phyloP scores from a whole-genome alignment of 1,284 basidiomycete genomes.

The Cryptococcus sp. region DNA sequence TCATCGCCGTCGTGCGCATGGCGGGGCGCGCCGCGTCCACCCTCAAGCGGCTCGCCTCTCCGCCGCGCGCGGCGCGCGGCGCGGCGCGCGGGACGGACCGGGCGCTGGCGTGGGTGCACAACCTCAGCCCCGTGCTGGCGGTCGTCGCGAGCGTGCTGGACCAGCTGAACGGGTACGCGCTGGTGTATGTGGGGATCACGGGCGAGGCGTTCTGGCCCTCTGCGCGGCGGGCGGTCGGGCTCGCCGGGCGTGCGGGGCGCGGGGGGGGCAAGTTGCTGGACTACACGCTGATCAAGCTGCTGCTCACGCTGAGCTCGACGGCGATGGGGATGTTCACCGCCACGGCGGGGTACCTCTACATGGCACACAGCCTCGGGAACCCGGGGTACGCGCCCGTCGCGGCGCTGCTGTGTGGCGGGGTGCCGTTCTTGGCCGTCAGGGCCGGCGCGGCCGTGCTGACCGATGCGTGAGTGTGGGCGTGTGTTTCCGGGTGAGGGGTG shows the following conservation, averaged over 20 bases:
- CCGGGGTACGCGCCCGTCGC: constrained; percentile 74
- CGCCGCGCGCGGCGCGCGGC: too few relatives aligned
- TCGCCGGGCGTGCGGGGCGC: constrained; percentile 40
- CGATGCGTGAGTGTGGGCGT: constrained; percentile 63
- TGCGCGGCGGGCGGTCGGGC: constrained; percentile 62
- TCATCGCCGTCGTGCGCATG: constrained; percentile 64
- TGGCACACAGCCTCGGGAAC: constrained; percentile 73
- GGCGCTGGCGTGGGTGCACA: background rate
- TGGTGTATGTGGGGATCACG: constrained; percentile 81
- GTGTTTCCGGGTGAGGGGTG: too few relatives aligned
- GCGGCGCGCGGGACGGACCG: too few relatives aligned
- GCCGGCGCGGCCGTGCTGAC: constrained; percentile 78
- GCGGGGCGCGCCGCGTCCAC: constrained; percentile 41
- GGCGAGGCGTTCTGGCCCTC: constrained; percentile 78
- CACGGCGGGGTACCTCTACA: constrained; percentile 78
- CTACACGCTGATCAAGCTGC: constrained; percentile 63
- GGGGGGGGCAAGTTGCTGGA: constrained; percentile 46
- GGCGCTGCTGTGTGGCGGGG: constrained; percentile 69
- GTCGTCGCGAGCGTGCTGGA: constrained; percentile 61
- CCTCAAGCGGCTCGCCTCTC: constrained; percentile 36
- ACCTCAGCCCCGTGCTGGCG: constrained; percentile 47
- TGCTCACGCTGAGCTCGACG: constrained; percentile 64
- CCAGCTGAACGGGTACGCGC: constrained; percentile 74
- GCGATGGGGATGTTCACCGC: constrained; percentile 74
- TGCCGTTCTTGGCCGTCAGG: constrained; percentile 74